A percentile compares a stretch with the other conserved stretches of the same genome.
These are phyloP conservation scores for Talaromyces wortmannii DNA, from an alignment of 495 filamentous ascomycete species.

Conservation along the genomic window DNA sequence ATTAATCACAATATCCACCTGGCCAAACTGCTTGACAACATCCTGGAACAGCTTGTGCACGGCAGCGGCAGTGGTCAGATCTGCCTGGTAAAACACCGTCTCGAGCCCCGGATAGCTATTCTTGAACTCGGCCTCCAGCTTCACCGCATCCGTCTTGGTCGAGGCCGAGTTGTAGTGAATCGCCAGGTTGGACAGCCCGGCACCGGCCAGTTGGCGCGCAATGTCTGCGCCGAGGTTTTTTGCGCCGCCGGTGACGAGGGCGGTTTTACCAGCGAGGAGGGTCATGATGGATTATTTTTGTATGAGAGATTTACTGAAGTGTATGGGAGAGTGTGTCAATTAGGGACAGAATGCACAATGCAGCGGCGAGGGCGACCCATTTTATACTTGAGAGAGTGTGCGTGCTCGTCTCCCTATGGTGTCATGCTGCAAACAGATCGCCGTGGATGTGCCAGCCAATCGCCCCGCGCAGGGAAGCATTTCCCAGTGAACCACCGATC, in stretches of 20 bases:
- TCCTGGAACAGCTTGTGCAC: constrained; percentile 25
- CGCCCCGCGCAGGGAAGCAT: too few species aligned
- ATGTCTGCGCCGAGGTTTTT: constrained; percentile 30
- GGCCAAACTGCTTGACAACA: constrained; percentile 21
- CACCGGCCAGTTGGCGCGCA: constrained; percentile 16
- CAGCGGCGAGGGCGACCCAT: too few species aligned
- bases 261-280: constrained; percentile 35
- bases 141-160: constrained; percentile 16
- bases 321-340: too few species aligned
- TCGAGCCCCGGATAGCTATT: constrained; percentile 18
- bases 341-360: too few species aligned
- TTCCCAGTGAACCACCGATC: neutral
- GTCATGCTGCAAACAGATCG: too few species aligned
- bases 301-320: neutral
- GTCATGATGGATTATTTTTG: neutral
- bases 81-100: constrained; percentile 20
- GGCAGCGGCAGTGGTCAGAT: constrained; percentile 21
- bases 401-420: too few species aligned
- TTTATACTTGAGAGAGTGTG: too few species aligned
- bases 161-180: constrained; percentile 25
- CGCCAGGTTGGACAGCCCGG: constrained; percentile 18
- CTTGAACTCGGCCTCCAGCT: constrained; percentile 20
- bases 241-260: constrained; percentile 38
- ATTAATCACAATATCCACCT: constrained; percentile 50
- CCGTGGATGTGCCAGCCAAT: too few species aligned